Evolutionary conservation across 164 flowering plant species (phyloP), one percentile per base, ranked within the genome.

Genomic region (Chloranthus sessilifolius): DNA sequence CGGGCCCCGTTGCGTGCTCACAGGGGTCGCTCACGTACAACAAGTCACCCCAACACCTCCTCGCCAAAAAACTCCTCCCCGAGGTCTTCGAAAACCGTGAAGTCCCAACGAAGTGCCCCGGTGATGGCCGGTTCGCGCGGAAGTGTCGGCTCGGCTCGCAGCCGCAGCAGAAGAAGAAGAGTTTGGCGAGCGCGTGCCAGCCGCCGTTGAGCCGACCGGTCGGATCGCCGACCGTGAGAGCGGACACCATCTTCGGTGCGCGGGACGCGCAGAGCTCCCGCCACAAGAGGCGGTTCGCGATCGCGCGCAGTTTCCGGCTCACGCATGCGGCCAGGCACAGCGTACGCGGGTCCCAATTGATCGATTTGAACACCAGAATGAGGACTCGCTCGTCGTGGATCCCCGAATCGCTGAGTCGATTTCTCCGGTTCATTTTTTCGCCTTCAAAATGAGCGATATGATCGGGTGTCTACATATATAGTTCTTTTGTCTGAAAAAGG

Each of bases 21-120:
- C 97, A 89, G 41, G 97, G 97, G 30, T 89, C 97, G 49, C 81
- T 80, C 40, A 89, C 75, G 62, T 65, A 89, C 68, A 89, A 47
- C 64, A 83, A 16, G 49, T 89, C 95, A 5, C 67, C 75, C 14
- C 81, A 50, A 41, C 90, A 85, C 35, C 37, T 53, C 62, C 60
- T 73, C 27, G 62, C 23, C 55, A 89, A 27, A 54, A 89, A 89
- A 56, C 95, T 89, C 72, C 69, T 78, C 8, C 97, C 97, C 20
- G 95, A 82, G 11, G 97, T 89, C 58, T 89, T 89, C 28, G 97
- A 89, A 56, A 89, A 89, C 26, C 97, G 82, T 3, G 88, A 47
- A 14, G 53, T 50, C 7, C 50, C 48, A 26, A 58, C 72, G 41
- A 86, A 73, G 50, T 89, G 97, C 1, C 89, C 90, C 58, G 76